phyloP scores from a whole-genome alignment of 2,329 filamentous ascomycete genomes.

The Truncatella angustata region DNA sequence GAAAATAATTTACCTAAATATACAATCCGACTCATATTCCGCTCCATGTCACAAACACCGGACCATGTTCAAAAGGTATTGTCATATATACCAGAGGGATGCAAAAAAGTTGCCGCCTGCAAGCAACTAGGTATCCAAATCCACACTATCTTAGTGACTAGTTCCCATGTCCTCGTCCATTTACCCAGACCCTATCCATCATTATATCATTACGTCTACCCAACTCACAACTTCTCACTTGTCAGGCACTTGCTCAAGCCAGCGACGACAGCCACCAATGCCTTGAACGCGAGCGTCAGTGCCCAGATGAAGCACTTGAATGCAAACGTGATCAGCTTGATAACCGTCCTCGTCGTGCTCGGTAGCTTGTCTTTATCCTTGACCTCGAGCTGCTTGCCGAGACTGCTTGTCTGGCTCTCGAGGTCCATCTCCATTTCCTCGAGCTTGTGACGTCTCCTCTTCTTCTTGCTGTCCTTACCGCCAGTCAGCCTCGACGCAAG shows the following conservation, averaged over 20 bases:
- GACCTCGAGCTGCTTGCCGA: conserved; percentile 38
- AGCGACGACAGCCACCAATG: conserved; percentile 47
- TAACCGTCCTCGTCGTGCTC: conserved; percentile 44
- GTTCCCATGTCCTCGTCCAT: not conserved
- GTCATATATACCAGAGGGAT: no score
- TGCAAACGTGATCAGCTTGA: conserved; percentile 50
- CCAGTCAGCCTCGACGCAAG: conserved; percentile 13
- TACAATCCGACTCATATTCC: no score
- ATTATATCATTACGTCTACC: not conserved
- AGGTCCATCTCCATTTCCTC: conserved; percentile 62
- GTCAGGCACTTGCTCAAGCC: conserved; percentile 50
- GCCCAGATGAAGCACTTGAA: conserved; percentile 61
- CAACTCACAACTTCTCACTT: conserved; percentile 35
- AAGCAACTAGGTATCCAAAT: not conserved
- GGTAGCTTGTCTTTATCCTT: conserved; percentile 49
- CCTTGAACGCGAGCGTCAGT: conserved; percentile 54
- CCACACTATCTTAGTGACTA: not conserved
- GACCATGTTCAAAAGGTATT: no score
- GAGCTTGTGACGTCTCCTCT: conserved; percentile 39
- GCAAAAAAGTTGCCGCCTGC: not conserved
- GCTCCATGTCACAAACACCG: no score
- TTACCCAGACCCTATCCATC: not conserved
- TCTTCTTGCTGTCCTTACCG: conserved; percentile 18
- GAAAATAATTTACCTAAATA: conserved; percentile 12
- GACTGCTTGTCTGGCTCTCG: conserved; percentile 57